phyloP scores from a whole-genome alignment of 2,329 filamentous ascomycete genomes.

The Microdochium trichocladiopsis region DNA sequence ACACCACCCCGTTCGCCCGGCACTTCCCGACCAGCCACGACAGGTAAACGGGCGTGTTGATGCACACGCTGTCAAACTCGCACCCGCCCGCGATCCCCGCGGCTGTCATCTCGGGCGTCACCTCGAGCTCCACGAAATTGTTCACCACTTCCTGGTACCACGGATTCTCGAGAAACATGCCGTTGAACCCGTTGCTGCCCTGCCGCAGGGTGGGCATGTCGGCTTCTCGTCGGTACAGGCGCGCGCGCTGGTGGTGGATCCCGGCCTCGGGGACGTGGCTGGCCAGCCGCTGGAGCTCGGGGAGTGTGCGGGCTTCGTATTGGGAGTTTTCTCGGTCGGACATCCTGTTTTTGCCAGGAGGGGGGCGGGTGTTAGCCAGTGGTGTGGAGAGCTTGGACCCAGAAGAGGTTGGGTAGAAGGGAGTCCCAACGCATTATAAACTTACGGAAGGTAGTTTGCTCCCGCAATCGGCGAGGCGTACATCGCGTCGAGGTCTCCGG shows the following conservation, averaged over 20 bases:
- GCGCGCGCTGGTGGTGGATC: constrained; percentile 23
- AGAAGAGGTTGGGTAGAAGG: too few species aligned
- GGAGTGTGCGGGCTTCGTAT: constrained; percentile 21
- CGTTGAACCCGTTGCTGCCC: constrained; percentile 52
- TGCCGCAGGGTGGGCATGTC: constrained; percentile 37
- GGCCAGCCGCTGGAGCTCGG: constrained; percentile 19
- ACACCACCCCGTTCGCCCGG: constrained; percentile 60
- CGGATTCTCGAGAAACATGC: constrained; percentile 58
- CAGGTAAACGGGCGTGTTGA: constrained; percentile 85
- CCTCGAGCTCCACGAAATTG: constrained; percentile 60
- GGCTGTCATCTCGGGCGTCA: background rate
- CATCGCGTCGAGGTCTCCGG: constrained; percentile 85
- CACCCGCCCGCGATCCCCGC: constrained; percentile 63
- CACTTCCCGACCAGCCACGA: constrained; percentile 81
- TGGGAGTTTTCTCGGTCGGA: constrained; percentile 14
- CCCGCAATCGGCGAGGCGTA: constrained; percentile 58
- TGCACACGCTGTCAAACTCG: constrained; percentile 78
- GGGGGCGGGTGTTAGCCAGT: too few species aligned
- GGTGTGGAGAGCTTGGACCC: too few species aligned
- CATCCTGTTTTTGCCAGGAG: too few species aligned
- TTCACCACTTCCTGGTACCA: constrained; percentile 70
- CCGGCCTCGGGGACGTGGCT: constrained; percentile 23
- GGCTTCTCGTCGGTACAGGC: constrained; percentile 50
- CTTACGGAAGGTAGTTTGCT: constrained; percentile 24
- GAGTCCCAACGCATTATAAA: too few species aligned